Evolutionary conservation across 805 yeast genomes (phyloP), one percentile per base, ranked within the genome.

Genomic region (Hagleromyces aurorensis): DNA sequence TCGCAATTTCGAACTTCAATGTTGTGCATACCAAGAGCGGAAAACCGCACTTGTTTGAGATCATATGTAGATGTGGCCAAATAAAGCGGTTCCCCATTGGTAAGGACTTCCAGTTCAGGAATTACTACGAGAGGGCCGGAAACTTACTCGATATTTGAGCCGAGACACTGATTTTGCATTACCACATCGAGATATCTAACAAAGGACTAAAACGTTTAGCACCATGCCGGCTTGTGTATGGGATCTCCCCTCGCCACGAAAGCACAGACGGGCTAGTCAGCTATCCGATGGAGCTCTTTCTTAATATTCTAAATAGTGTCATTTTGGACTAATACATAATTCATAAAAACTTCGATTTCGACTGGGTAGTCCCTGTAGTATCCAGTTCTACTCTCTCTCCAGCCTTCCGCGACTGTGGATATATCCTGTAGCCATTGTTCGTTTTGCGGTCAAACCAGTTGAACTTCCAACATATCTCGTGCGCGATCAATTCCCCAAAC

Each of bases 401-500:
- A 16, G 30, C 13, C 25, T 43, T 43, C 18, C 52, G 40, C 8
- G 44, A 30, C 28, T 48, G 49, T 4, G 57, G 57, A 33, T 36
- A 51, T 7, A 51, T 31, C 23, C 39, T 46, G 39, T 40, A 51
- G 8, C 50, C 53, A 2, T 53, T 29, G 74, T 85, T 48, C 67
- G 69, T 9, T 86, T 86, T 5, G 80, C 85, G 13, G 65, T 49
- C 37, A 17, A 52, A 52, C 82, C 91, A 81, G 25, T 83, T 76
- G 59, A 72, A 78, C 27, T 68, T 66, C 62, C 83, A 82, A 5
- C 95, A 94, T 22, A 89, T 59, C 48, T 89, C 96, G 52, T 87
- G 96, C 6, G 97, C 97, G 35, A 84, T 62, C 13, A 89, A 76
- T 61, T 89, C 97, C 2, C 97, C 97, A 53, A 89, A 85, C 0